Conservation (phyloP, 495 filamentous ascomycete genomes). For the Antarctomyces pellizariae region DNA sequence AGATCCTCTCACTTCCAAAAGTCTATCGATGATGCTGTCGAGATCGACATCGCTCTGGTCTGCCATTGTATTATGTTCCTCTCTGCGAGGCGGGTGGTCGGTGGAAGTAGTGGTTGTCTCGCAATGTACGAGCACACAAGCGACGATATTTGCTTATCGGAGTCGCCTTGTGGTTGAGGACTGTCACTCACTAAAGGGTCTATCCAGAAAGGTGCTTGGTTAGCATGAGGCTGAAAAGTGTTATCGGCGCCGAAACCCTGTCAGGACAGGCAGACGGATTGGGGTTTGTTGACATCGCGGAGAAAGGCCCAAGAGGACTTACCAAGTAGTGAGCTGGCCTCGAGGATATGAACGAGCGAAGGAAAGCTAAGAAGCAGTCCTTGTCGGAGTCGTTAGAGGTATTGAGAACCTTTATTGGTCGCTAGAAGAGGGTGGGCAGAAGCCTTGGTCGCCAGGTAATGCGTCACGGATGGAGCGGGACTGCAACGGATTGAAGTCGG, state of each 20-base stretch:
- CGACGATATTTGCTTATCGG: background rate
- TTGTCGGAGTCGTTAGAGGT: too few species aligned
- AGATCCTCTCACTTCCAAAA: conserved; percentile 94
- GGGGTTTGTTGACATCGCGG: too few species aligned
- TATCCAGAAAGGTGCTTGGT: conserved; percentile 6
- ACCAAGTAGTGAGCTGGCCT: too few species aligned
- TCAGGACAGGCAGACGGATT: background rate
- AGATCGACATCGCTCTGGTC: conserved; percentile 94
- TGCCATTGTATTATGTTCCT: conserved; percentile 44
- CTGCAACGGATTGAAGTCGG: too few species aligned
- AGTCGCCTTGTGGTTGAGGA: conserved; percentile 5
- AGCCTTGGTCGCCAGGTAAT: too few species aligned
- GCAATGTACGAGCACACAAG: conserved; percentile 4
- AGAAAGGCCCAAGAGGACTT: too few species aligned
- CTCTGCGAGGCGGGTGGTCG: conserved; percentile 9
- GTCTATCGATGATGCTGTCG: conserved; percentile 96
- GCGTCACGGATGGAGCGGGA: too few species aligned
- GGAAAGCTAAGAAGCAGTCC: too few species aligned
- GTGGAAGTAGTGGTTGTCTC: conserved; percentile 7
- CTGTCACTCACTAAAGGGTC: conserved; percentile 12
- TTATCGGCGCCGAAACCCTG: background rate
- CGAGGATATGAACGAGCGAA: too few species aligned
- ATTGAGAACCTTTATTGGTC: too few species aligned
- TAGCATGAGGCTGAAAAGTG: conserved; percentile 6
- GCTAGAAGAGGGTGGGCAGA: too few species aligned